Conservation (phyloP, 257 asterid species). For the Capsicum rhomboideum region DNA sequence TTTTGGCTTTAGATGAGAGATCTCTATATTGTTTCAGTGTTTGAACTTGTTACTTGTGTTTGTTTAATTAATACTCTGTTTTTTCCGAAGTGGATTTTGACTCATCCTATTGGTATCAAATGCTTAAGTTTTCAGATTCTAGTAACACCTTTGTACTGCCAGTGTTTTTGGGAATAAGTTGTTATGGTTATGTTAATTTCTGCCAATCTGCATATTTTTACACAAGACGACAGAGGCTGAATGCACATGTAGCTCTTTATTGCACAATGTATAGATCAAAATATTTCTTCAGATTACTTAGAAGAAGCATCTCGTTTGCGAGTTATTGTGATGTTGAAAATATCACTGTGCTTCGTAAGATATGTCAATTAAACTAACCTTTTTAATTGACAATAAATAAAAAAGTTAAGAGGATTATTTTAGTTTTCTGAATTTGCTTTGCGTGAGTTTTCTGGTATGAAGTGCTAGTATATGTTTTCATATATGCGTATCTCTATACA, state of each 20-base stretch:
- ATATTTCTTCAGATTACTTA: not conserved
- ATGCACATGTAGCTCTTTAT: not conserved
- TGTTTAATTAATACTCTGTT: not conserved
- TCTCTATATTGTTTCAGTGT: not conserved
- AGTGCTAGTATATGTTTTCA: not conserved
- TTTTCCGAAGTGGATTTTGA: not conserved
- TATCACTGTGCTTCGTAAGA: not conserved
- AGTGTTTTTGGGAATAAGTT: not conserved
- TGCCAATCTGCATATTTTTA: not conserved
- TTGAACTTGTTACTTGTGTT: not conserved
- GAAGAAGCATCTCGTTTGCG: not conserved
- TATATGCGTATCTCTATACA: not conserved
- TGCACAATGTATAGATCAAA: not conserved
- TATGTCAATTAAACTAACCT: not conserved
- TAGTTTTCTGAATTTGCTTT: not conserved
- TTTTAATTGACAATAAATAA: not conserved
- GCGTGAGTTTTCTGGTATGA: not conserved
- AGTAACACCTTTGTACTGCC: not conserved
- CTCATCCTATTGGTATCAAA: not conserved
- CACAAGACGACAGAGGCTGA: not conserved
- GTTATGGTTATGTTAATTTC: not conserved
- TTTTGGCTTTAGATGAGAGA: not conserved
- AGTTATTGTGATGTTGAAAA: not conserved
- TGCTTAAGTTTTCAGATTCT: not conserved
- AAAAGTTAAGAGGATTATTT: not conserved